Conservation (phyloP, 768 basidiomycete genomes). For the Dacryopinax spathularia region DNA sequence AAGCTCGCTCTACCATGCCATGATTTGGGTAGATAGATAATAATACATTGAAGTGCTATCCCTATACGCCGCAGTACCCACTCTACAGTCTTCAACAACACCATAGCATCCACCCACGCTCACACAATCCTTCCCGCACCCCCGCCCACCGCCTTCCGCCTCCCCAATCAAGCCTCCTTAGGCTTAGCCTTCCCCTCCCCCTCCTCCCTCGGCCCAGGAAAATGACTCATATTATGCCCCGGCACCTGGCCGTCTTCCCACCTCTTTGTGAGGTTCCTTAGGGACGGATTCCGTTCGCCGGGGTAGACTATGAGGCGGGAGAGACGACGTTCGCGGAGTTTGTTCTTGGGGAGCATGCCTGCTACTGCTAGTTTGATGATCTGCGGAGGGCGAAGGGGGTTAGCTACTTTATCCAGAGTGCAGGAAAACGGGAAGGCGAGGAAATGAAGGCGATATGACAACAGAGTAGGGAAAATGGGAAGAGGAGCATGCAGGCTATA, state of each 20-base stretch:
- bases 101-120: not conserved
- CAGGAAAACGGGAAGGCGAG: not conserved
- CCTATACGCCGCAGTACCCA: not conserved
- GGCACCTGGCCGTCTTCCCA: constrained; percentile 39
- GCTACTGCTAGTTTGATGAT: constrained; percentile 92
- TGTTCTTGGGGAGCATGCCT: constrained; percentile 98
- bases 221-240: not conserved
- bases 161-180: not conserved
- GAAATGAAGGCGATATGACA: not conserved
- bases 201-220: not conserved
- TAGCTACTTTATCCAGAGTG: not conserved
- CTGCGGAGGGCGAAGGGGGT: constrained; percentile 29
- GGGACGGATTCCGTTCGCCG: constrained; percentile 48
- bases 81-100: not conserved
- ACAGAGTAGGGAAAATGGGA: not conserved
- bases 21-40: too few relatives aligned
- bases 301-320: constrained; percentile 82
- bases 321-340: constrained; percentile 73
- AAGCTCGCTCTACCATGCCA: too few relatives aligned
- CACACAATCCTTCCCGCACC: not conserved
- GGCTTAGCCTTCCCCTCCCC: not conserved
- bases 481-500: not conserved
- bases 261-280: constrained; percentile 60
- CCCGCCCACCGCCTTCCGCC: not conserved
- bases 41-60: not conserved